Percentiles rank a stretch among this genome's conserved stretches.
phyloP scores from a whole-genome alignment of 148 eudicot species.

The Nyssa sinensis region DNA sequence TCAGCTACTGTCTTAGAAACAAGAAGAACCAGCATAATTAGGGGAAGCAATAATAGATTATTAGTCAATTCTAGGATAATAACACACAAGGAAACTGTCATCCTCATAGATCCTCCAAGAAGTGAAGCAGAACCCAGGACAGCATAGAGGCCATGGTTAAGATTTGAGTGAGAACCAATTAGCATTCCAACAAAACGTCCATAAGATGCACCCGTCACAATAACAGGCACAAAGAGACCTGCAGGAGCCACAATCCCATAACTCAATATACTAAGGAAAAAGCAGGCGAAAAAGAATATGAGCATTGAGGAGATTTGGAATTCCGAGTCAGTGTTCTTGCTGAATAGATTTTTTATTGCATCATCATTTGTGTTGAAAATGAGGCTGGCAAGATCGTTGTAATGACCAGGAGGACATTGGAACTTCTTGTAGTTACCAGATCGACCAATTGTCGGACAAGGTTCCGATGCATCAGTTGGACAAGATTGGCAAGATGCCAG shows the following conservation, averaged over 20 bases:
- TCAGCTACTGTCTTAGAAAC: constrained; percentile 90
- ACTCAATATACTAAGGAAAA: constrained; percentile 71
- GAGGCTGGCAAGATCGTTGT: constrained; percentile 93
- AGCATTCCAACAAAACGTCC: constrained; percentile 85
- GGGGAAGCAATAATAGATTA: constrained; percentile 70
- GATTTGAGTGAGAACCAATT: constrained; percentile 58
- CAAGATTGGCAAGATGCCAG: constrained; percentile 76
- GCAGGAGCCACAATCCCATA: constrained; percentile 84
- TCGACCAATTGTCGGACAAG: constrained; percentile 88
- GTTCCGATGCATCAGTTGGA: constrained; percentile 58
- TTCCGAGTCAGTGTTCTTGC: constrained; percentile 75
- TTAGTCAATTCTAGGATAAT: constrained; percentile 85
- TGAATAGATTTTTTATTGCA: constrained; percentile 81
- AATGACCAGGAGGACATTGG: constrained; percentile 77
- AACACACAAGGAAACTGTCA: constrained; percentile 88
- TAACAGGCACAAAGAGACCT: constrained; percentile 88
- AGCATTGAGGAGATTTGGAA: constrained; percentile 65
- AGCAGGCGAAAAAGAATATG: constrained; percentile 69
- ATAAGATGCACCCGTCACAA: constrained; percentile 82
- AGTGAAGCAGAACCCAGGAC: constrained; percentile 87
- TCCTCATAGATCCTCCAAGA: constrained; percentile 95
- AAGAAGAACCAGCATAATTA: constrained; percentile 80
- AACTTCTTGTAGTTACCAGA: constrained; percentile 90
- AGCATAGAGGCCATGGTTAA: constrained; percentile 83
- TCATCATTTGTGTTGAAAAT: constrained; percentile 93